Base-by-base conservation (phyloP, 2,329 filamentous ascomycete genomes). In the Aureobasidium sp. region DNA sequence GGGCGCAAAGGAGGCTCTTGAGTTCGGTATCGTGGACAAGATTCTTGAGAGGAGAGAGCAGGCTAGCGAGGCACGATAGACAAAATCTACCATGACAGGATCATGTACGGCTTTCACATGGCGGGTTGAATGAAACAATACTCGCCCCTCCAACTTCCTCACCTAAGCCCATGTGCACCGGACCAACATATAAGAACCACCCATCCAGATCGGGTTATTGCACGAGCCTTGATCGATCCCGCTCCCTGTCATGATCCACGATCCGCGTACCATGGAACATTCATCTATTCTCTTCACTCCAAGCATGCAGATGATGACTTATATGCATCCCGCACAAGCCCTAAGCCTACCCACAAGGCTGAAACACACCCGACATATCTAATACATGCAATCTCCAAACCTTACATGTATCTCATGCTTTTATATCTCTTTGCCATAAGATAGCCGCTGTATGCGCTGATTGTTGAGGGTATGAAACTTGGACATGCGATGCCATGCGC, bases 21-120 rank as follows among this genome's bases (percentile, higher is more conserved):
- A 95, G 56, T 83, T 95, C 75, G 94, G 94, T 0, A 90, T 99
- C 68, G 86, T 99, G 65, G 94, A 99, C 74, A 87, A 93, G 77
- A 92, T 99, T 64, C 72, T 99, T 68, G 73, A 86, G 51, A 82
- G 82, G 77, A 81, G 90, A 68, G 77, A 78, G 36, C 57, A 61
- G 37, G 36, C 23, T 27, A 37, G 23, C 26, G 42, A 52, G 15
- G 47, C 27, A 26, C 26, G 46, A 61, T 60, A 48, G 27, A 55
- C 41, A 5, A 10, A 8, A 37, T 27, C 23, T 13, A 5, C 5
- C 20, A 32, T 23, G 23, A 7, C 48, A 37, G 42, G 10, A 44
- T 44, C 20, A 12, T 3, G 3, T 46, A 46, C 23, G 23, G 8
- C 9, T 15, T 37, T 3, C 4, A 13, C 34, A 13, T 15, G 34